Base-by-base conservation (phyloP, 2,329 filamentous ascomycete species). In the Orbilia blumenaviensis region DNA sequence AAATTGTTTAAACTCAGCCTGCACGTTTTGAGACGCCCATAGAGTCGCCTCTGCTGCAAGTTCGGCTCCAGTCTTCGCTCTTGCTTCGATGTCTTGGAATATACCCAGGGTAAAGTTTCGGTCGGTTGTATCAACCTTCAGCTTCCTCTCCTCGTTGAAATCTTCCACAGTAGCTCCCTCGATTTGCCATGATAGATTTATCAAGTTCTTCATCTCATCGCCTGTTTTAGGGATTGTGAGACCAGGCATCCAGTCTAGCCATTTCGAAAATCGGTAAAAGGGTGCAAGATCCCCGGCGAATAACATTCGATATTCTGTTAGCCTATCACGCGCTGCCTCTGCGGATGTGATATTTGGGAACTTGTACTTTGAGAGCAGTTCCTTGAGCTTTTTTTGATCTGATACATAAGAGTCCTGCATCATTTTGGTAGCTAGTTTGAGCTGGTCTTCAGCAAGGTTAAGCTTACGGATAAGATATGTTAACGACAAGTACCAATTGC, bases 341-440 rank as follows among this genome's bases (percentile, higher is more conserved):
- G 44, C 54, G 7, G n/a, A 25, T 44, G 44, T 16, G 25, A 54
- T 62, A 44, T 69, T 44, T 25, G 54, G 10, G 27, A 69, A 69
- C 6, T 27, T 27, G 41, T 38, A 69, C 7, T 41, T 8, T 9
- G 32, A 9, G 16, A 52, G 44, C 14, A 54, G 14, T n/a, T 27
- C 6, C 2, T 4, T 23, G 7, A 32, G 12, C 3, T 42, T 41
- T 1, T n/a, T 5, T 9, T 29, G 54, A 69, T 69, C 41, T 0
- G 66, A 42, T 18, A 62, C 8, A 4, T 18, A 23, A 5, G 6
- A 42, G 0, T 69, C 23, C 21, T 61, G 46, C 44, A 62, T 61
- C 0, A 21, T 9, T 10, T 52, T 18, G 14, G 62, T 25, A 23
- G 54, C 23, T 27, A 32, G 10, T 8, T 21, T n/a, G 1, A 69